Evolutionary conservation across 192 early-diverging fungal genomes (phyloP), one percentile per base, ranked within the genome.

Genomic region (Phlyctochytrium arcticum): DNA sequence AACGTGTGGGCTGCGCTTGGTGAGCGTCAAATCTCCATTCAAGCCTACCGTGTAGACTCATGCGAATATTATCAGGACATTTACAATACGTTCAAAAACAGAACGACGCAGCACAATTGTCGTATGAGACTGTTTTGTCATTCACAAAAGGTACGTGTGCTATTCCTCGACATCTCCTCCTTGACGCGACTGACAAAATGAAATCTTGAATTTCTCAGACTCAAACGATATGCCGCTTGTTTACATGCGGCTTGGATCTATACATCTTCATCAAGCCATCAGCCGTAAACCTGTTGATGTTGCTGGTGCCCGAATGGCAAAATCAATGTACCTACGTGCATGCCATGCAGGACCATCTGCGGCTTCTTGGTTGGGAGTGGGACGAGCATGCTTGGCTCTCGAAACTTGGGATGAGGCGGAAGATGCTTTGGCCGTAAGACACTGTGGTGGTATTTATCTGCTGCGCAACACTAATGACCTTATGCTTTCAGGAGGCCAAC

Each of bases 101-200:
- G 30, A 80, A 68, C 70, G 50, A 68, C 44, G 70, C 74, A 21
- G 77, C 82, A 5, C 69, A 73, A 47, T 27, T n/a, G 7, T 70
- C 75, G 4, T 84, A 80, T 71, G 82, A 84, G 68, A 84, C 76
- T 2, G 80, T 84, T 27, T 36, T 84, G 6, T 74, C 82, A 5
- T 37, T 80, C 32, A 67, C 69, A 8, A 51, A 76, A 54, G 75
- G 73, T 74, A 75, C 26, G 59, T 65, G 23, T 5, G 0, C 8
- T 29, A 15, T 4, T 21, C 8, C 0, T 4, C 0, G n/a, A 53
- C 9, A 4, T 27, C 15, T n/a, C 23, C 50, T 27, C 29, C 29
- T 53, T 44, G 39, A 44, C 39, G 15, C 21, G 19, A 3, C n/a
- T 9, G n/a, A n/a, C n/a, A n/a, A n/a, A n/a, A n/a, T n/a, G n/a